Evolutionary conservation across 2,329 filamentous ascomycete genomes (phyloP).

Genomic region (Furcasterigmium sp.): DNA sequence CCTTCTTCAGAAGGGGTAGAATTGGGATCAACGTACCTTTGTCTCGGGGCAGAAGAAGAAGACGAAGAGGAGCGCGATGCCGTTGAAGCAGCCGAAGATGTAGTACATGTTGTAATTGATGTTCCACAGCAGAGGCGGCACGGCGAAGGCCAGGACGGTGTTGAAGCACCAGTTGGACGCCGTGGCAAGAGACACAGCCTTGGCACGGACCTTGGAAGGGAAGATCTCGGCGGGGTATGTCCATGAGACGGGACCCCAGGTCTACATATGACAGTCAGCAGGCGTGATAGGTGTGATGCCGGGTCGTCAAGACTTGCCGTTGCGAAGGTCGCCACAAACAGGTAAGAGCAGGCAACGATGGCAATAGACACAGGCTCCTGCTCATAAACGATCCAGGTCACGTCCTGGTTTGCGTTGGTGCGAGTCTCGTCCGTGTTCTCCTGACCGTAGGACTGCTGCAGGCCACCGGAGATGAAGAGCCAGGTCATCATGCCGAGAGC

Average conservation of each 20-base stretch:
- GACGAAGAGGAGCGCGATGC: constrained; percentile 62
- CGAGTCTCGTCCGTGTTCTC: constrained; percentile 33
- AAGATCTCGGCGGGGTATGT: constrained; percentile 43
- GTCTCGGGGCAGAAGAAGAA: constrained; percentile 61
- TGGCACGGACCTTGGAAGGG: constrained; percentile 34
- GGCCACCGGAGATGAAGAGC: constrained; percentile 56
- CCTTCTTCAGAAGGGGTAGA: not conserved
- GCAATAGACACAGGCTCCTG: constrained; percentile 51
- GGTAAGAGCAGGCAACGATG: constrained; percentile 63
- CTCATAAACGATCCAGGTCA: constrained; percentile 52
- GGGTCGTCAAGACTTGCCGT: constrained; percentile 18
- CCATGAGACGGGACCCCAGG: constrained; percentile 46
- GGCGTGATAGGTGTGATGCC: no score
- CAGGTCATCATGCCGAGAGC: constrained; percentile 55
- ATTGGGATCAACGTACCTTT: constrained; percentile 22
- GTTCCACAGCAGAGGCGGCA: constrained; percentile 43
- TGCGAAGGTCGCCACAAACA: constrained; percentile 48
- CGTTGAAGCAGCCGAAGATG: constrained; percentile 70
- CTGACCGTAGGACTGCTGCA: constrained; percentile 56
- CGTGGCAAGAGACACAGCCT: constrained; percentile 37
- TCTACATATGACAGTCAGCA: no score
- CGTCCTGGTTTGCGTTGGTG: constrained; percentile 35
- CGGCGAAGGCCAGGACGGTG: constrained; percentile 49
- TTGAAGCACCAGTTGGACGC: constrained; percentile 38
- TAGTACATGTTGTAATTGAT: constrained; percentile 66